phyloP scores from a whole-genome alignment of 2,329 filamentous ascomycete genomes.

The Fusarium incarnatum region DNA sequence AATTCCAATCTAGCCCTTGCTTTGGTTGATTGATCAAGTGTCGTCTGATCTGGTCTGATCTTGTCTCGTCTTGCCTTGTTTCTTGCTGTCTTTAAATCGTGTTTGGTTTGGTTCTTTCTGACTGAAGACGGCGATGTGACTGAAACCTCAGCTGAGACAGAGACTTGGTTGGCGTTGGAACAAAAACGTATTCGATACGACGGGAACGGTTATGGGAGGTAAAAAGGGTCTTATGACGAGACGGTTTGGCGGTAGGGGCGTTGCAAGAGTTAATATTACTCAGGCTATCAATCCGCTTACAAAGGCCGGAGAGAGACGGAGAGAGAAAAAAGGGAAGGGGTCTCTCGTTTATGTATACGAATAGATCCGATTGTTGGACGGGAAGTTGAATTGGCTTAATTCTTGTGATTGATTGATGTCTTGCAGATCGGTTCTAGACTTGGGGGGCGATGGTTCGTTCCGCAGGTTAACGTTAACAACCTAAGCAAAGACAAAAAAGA shows the following conservation, averaged over 20 bases:
- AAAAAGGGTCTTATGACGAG: slow-evolving; percentile 11
- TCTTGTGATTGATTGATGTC: slow-evolving; percentile 19
- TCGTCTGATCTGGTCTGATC: neutral
- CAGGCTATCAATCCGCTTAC: slow-evolving; percentile 28
- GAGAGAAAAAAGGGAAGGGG: neutral
- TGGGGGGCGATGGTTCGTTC: slow-evolving; percentile 24
- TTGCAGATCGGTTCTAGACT: slow-evolving; percentile 36
- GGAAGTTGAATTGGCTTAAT: slow-evolving; percentile 22
- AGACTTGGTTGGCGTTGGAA: slow-evolving; percentile 5
- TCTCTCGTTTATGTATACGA: slow-evolving; percentile 17
- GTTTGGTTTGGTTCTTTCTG: slow-evolving; percentile 2
- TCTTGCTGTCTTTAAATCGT: slow-evolving; percentile 19
- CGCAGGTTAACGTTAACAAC: neutral
- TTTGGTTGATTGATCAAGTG: slow-evolving; percentile 7
- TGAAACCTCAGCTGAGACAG: slow-evolving; percentile 40
- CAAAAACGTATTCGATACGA: slow-evolving; percentile 16
- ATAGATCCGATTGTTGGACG: slow-evolving; percentile 7
- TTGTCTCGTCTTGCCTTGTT: slow-evolving; percentile 1
- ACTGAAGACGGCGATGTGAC: slow-evolving; percentile 34
- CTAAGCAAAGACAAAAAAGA: slow-evolving; percentile 12
- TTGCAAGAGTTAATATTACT: slow-evolving; percentile 13
- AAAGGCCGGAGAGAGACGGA: neutral
- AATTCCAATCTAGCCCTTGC: slow-evolving; percentile 23
- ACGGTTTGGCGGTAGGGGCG: neutral
- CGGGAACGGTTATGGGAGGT: slow-evolving; percentile 5